Base-by-base conservation (phyloP, 2,329 filamentous ascomycete genomes). In the Alternaria hordeiaustralica region DNA sequence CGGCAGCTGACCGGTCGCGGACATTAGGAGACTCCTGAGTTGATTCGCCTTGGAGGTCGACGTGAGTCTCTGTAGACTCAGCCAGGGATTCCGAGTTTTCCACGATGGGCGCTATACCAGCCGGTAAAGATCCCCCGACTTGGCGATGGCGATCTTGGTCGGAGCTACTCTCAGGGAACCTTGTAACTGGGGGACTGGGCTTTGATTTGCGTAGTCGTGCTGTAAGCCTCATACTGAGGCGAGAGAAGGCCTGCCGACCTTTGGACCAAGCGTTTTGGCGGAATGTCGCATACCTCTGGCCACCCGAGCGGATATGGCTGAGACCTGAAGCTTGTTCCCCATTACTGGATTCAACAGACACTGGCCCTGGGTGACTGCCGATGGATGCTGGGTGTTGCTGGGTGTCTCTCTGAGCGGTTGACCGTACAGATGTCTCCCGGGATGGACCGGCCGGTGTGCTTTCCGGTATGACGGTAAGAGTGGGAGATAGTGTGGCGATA, bases 381-480 rank as follows among this genome's bases (percentile, higher is more conserved):
- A 23, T 36, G 9, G 21, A n/a, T 26, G 33, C 30, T 43, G 46
- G 43, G 20, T 23, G 26, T 21, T 21, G 21, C 43, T 28, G 46
- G 15, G 21, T n/a, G 26, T 26, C 28, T 30, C 44, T 49, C 13
- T 26, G 55, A 33, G n/a, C n/a, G 2, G 43, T 45, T 11, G 62
- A 55, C 12, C 58, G 62, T 8, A 58, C 33, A 7, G 68, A 64
- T 11, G 55, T 61, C 53, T 65, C 63, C 15, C 66, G 63, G 23
- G 68, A 69, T 33, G 58, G 62, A 36, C 43, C 46, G 15, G 49
- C 15, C 28, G 68, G 65, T n/a, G 66, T 47, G 10, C 45, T 51
- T 47, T 71, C 70, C 12, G 70, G 67, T 33, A 71, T 67, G 47
- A 28, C 62, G 9, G 69, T 36, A 49, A 72, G 67, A 43, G 55